Conservation (phyloP, 495 filamentous ascomycete species). For the Xylaria grammica region DNA sequence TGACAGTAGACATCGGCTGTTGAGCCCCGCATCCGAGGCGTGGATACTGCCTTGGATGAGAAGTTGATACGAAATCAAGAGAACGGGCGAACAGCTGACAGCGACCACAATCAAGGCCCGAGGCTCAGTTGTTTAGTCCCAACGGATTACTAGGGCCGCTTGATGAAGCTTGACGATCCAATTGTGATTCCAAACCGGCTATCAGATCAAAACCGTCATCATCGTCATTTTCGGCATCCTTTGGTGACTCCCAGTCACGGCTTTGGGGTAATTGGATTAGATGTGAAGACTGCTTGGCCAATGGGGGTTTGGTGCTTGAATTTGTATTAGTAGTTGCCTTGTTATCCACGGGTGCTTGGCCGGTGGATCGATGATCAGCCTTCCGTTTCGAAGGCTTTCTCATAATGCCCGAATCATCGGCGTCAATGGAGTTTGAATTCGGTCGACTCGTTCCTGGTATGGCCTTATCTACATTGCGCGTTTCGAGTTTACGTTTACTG, state of each 20-base stretch:
- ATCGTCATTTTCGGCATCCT: neutral
- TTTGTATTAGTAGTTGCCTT: neutral
- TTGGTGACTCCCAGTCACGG: neutral
- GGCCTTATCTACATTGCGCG: neutral
- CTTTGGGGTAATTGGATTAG: neutral
- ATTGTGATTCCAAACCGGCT: constrained; percentile 33
- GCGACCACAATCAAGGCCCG: neutral
- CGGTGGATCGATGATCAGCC: neutral
- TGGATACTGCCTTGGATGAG: too few relatives aligned
- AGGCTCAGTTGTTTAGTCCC: neutral
- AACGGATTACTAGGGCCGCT: neutral
- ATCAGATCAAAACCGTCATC: constrained; percentile 27
- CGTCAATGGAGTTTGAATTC: neutral
- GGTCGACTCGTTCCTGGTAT: neutral
- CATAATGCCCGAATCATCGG: neutral
- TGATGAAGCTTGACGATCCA: constrained; percentile 27
- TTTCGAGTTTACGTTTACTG: neutral
- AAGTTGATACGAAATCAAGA: neutral
- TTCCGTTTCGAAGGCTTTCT: neutral
- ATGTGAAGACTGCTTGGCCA: neutral
- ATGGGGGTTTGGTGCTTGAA: neutral
- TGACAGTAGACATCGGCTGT: too few relatives aligned
- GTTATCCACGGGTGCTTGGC: neutral
- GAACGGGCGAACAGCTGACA: neutral
- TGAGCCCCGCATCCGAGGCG: too few relatives aligned